Evolutionary conservation across 495 filamentous ascomycete species (phyloP).

Genomic region (Xylaria nigripes): DNA sequence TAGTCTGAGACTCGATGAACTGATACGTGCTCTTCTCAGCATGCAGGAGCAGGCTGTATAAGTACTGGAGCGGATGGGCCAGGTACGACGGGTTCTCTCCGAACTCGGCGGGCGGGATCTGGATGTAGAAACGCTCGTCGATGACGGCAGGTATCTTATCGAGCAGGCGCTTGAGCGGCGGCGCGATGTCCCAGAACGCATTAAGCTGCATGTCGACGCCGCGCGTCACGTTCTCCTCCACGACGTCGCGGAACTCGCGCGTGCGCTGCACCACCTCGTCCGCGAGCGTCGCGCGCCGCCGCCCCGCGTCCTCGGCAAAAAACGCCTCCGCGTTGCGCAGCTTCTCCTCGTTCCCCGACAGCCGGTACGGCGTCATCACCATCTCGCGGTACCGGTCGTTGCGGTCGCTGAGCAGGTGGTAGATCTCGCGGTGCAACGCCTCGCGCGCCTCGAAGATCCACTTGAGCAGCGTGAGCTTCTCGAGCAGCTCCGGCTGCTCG

Average conservation of each 20-base stretch:
- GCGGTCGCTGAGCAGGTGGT: constrained; percentile 71
- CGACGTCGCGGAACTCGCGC: constrained; percentile 67
- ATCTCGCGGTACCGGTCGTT: constrained; percentile 79
- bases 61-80: constrained; percentile 75
- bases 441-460: constrained; percentile 97
- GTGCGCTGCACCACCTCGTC: constrained; percentile 59
- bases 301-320: constrained; percentile 66
- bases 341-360: constrained; percentile 62
- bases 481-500: constrained; percentile 86
- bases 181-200: constrained; percentile 97
- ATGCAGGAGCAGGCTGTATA: constrained; percentile 73
- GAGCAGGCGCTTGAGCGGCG: constrained; percentile 62
- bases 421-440: constrained; percentile 71
- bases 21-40: constrained; percentile 88
- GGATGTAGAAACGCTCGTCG: constrained; percentile 44
- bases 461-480: constrained; percentile 89
- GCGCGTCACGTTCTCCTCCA: constrained; percentile 76
- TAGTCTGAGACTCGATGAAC: constrained; percentile 91
- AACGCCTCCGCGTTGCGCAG: constrained; percentile 66
- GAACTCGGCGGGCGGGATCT: constrained; percentile 69
- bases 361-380: constrained; percentile 70
- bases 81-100: constrained; percentile 78
- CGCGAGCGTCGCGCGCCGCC: constrained; percentile 58
- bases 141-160: constrained; percentile 59
- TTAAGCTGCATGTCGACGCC: constrained; percentile 86